Evolutionary conservation across 2,329 filamentous ascomycete genomes (phyloP).

Genomic region (Pleoardoris graminearum): DNA sequence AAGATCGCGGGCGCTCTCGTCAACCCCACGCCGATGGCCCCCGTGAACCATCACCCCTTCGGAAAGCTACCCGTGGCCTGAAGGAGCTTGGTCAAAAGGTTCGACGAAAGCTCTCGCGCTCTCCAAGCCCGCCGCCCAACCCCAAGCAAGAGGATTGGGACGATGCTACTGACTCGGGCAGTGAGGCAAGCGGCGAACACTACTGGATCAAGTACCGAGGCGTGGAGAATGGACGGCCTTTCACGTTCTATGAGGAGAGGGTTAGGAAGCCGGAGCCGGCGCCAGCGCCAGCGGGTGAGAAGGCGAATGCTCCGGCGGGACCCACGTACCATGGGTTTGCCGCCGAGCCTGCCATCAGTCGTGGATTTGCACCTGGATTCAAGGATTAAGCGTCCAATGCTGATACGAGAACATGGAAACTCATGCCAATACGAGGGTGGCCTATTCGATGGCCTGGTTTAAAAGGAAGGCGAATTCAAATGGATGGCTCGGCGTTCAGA

Average conservation of each 20-base stretch:
- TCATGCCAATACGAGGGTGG: neutral
- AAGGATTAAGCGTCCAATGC: neutral
- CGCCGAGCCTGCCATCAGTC: neutral
- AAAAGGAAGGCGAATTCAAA: too few relatives aligned
- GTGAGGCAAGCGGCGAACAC: constrained; percentile 24
- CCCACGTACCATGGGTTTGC: neutral
- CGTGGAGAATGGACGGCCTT: constrained; percentile 31
- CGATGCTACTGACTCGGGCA: constrained; percentile 33
- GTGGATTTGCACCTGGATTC: neutral
- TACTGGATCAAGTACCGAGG: constrained; percentile 23
- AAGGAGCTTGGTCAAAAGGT: constrained; percentile 9
- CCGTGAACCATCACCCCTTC: neutral
- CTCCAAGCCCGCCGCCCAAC: constrained; percentile 8
- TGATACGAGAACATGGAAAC: neutral
- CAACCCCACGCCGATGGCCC: constrained; percentile 10
- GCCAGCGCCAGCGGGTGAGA: neutral
- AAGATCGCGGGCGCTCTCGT: constrained; percentile 2
- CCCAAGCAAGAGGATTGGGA: constrained; percentile 21
- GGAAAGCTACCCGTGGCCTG: constrained; percentile 16
- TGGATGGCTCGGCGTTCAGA: too few relatives aligned
- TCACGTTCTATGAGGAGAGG: constrained; percentile 33
- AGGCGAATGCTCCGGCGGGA: neutral
- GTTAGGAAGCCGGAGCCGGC: neutral
- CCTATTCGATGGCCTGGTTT: neutral
- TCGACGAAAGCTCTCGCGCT: constrained; percentile 12